These are phyloP conservation scores for Sphenostylis stenocarpa DNA, from an alignment of 306 rosid species.

Conservation along the genomic window DNA sequence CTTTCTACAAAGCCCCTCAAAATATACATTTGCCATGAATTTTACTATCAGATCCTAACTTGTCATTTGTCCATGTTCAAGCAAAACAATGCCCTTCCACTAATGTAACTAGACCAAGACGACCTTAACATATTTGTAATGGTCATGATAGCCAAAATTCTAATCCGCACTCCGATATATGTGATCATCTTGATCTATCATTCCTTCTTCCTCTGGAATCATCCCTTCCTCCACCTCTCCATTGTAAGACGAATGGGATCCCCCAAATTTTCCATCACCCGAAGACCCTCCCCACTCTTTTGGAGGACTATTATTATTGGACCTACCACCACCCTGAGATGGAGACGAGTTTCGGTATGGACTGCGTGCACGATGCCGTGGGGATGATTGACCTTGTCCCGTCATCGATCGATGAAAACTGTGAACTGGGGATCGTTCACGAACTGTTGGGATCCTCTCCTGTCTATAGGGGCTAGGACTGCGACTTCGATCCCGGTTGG, in stretches of 20 bases:
- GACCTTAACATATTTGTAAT: not conserved
- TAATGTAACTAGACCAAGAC: constrained; percentile 33
- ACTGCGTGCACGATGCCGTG: constrained; percentile 1
- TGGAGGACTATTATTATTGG: constrained; percentile 28
- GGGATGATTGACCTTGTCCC: constrained; percentile 42
- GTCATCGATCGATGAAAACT: constrained; percentile 73
- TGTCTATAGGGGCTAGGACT: constrained; percentile 57
- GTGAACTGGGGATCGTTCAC: constrained; percentile 44
- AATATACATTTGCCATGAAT: constrained; percentile 42
- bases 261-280: constrained; percentile 28
- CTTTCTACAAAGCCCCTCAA: constrained; percentile 39
- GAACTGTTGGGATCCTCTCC: constrained; percentile 35
- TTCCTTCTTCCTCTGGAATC: constrained; percentile 77
- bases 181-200: constrained; percentile 55
- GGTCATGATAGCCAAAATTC: not conserved
- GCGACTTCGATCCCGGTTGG: constrained; percentile 52
- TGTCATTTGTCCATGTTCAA: constrained; percentile 30
- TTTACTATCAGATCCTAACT: constrained; percentile 34
- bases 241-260: constrained; percentile 38
- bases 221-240: constrained; percentile 83
- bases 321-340: constrained; percentile 22
- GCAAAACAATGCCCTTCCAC: constrained; percentile 28
- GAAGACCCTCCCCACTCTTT: constrained; percentile 35
- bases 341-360: constrained; percentile 20
- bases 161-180: constrained; percentile 19